phyloP scores from a whole-genome alignment of 2,329 filamentous ascomycete genomes.

The Ophiostoma triangulosporum region DNA sequence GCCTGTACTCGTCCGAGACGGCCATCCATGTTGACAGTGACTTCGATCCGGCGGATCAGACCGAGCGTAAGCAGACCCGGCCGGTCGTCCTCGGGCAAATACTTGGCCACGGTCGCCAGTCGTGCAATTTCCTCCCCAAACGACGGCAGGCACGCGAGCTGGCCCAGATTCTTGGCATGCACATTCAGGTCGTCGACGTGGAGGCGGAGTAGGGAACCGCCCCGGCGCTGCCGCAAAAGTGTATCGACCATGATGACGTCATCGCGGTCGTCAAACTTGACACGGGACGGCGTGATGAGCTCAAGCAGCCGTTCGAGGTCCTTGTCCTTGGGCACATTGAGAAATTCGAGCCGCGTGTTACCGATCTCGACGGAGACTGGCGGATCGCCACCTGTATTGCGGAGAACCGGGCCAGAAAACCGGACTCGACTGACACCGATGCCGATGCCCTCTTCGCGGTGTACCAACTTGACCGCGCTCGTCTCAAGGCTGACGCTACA shows the following conservation, averaged over 20 bases:
- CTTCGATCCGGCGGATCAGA: conserved; percentile 48
- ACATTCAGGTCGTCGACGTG: conserved; percentile 52
- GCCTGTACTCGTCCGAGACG: conserved; percentile 52
- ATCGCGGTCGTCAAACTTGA: conserved; percentile 72
- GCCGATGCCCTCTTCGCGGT: conserved; percentile 57
- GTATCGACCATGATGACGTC: conserved; percentile 95
- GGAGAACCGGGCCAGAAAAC: conserved; percentile 55
- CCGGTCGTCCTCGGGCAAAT: conserved; percentile 87
- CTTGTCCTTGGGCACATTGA: conserved; percentile 57
- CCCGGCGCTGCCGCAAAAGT: conserved; percentile 68
- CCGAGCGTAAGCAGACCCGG: conserved; percentile 72
- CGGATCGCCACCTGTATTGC: conserved; percentile 37
- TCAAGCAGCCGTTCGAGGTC: conserved; percentile 74
- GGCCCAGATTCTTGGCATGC: conserved; percentile 46
- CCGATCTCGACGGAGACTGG: conserved; percentile 49
- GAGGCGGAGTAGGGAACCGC: conserved; percentile 68
- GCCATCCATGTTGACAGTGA: conserved; percentile 50
- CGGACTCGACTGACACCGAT: conserved; percentile 64
- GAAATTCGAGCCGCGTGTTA: conserved; percentile 59
- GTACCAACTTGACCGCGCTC: conserved; percentile 69
- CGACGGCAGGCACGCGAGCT: conserved; percentile 53
- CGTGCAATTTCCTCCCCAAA: conserved; percentile 69
- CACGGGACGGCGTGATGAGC: conserved; percentile 80
- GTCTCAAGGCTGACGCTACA: conserved; percentile 64
- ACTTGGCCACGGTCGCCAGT: conserved; percentile 80